These are phyloP conservation scores for Penicillium sp. DNA, from an alignment of 2,329 filamentous ascomycete genomes.

Conservation along the genomic window DNA sequence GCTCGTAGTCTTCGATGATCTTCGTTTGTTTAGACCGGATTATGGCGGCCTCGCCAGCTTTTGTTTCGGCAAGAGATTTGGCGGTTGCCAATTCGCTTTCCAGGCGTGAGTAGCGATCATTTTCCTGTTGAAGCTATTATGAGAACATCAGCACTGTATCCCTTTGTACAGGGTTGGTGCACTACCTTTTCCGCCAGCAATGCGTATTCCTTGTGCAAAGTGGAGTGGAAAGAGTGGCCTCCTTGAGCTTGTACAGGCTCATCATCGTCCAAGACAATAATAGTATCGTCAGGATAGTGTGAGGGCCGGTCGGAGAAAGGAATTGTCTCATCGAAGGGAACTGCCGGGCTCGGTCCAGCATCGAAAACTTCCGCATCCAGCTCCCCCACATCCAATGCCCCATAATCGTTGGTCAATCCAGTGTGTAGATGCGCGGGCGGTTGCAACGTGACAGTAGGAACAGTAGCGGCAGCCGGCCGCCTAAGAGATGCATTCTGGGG, in stretches of 20 bases:
- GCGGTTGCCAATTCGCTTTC: constrained; percentile 44
- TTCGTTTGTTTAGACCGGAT: constrained; percentile 63
- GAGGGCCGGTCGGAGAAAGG: constrained; percentile 16
- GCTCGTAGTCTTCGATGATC: constrained; percentile 58
- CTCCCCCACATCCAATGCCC: constrained; percentile 49
- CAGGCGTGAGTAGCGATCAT: constrained; percentile 45
- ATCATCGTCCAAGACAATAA: constrained; percentile 27
- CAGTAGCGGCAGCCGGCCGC: constrained; percentile 17
- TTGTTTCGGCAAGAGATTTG: constrained; percentile 51
- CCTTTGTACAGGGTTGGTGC: too few species aligned
- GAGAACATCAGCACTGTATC: constrained; percentile 17
- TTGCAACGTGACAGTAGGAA: constrained; percentile 28
- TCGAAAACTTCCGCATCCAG: constrained; percentile 51
- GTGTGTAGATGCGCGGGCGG: constrained; percentile 37
- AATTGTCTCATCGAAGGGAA: constrained; percentile 21
- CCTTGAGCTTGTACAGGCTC: constrained; percentile 27
- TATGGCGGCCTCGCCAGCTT: constrained; percentile 66
- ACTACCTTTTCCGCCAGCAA: constrained; percentile 35
- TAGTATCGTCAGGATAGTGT: constrained; percentile 17
- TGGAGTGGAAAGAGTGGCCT: constrained; percentile 14
- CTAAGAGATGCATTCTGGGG: constrained; percentile 4
- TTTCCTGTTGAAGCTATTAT: constrained; percentile 44
- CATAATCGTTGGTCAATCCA: constrained; percentile 47
- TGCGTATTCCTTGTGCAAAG: constrained; percentile 21
- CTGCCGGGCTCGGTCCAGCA: constrained; percentile 29